Percentiles rank a stretch among this genome's conserved stretches.
These are phyloP conservation scores for Fraxinus baroniana DNA, from an alignment of 305 asterid species.

Conservation along the genomic window DNA sequence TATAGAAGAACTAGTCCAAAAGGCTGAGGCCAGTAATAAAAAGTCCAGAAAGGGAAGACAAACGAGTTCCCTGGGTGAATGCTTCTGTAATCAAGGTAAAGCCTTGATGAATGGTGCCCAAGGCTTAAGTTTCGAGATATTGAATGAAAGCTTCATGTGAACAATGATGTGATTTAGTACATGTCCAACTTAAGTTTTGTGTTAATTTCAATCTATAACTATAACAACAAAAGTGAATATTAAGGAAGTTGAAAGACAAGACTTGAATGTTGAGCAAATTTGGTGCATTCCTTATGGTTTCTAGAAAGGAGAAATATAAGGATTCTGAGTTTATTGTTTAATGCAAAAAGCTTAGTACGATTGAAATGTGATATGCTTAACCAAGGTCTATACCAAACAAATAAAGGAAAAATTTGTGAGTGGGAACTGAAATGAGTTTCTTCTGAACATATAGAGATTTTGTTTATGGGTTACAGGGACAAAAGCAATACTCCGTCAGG, in stretches of 20 bases:
- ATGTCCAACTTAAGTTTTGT: not conserved
- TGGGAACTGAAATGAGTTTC: slow-evolving; percentile 2
- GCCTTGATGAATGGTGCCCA: not conserved
- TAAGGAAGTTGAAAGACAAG: slow-evolving; percentile 9
- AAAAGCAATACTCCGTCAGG: slow-evolving; percentile 98
- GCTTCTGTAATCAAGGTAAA: not conserved
- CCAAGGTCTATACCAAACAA: slow-evolving; percentile 12
- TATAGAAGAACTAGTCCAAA: not conserved
- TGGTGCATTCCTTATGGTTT: not conserved
- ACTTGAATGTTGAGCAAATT: not conserved
- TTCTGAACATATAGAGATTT: slow-evolving; percentile 16
- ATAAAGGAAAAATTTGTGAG: not conserved
- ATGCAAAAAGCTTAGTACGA: not conserved
- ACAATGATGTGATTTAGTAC: slow-evolving; percentile 11
- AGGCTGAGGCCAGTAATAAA: not conserved
- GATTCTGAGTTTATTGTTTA: not conserved
- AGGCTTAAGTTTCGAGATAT: not conserved
- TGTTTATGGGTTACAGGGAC: slow-evolving; percentile 53
- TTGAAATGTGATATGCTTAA: not conserved
- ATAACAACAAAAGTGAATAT: not conserved
- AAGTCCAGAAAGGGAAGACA: slow-evolving; percentile 3
- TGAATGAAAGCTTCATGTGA: not conserved
- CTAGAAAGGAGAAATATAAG: not conserved
- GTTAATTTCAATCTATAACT: slow-evolving; percentile 14
- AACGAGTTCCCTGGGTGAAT: not conserved